Conservation (phyloP, 169 alveolate genomes). For the Miamiensis avidus region DNA sequence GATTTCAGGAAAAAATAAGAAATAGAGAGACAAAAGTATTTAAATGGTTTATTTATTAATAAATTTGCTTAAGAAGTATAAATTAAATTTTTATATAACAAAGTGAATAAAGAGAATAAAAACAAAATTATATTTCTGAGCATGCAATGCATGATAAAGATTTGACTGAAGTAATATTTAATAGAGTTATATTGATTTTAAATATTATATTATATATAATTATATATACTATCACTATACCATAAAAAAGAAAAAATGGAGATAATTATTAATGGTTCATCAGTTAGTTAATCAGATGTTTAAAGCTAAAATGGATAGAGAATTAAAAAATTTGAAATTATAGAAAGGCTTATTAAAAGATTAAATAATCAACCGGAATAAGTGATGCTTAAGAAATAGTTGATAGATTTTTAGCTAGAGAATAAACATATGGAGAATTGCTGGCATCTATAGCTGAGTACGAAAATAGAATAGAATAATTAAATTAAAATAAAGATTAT, state of each 20-base stretch:
- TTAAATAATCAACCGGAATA: constrained; percentile 42
- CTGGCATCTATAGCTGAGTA: constrained; percentile 39
- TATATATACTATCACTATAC: neutral
- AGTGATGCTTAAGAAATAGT: constrained; percentile 43
- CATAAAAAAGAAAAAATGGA: constrained; percentile 44
- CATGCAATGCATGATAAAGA: constrained; percentile 47
- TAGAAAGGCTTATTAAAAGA: constrained; percentile 38
- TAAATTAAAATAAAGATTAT: constrained; percentile 37
- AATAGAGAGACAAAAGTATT: constrained; percentile 3
- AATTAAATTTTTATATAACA: constrained; percentile 2
- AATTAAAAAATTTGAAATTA: constrained; percentile 33
- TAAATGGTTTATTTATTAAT: neutral
- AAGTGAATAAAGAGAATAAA: constrained; percentile 31
- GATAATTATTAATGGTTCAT: constrained; percentile 35
- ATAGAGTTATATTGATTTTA: too few relatives aligned
- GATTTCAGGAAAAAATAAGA: too few relatives aligned
- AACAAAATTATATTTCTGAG: constrained; percentile 36
- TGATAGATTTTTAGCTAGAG: constrained; percentile 37
- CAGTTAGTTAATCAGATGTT: constrained; percentile 23
- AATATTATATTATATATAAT: neutral
- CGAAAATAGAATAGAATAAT: constrained; percentile 35
- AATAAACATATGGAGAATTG: constrained; percentile 39
- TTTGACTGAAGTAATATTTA: constrained; percentile 23
- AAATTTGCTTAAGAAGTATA: too few relatives aligned
- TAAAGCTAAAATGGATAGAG: constrained; percentile 43